Evolutionary conservation across 495 filamentous ascomycete genomes (phyloP).

Genomic region (Chlorociboria aeruginascens): DNA sequence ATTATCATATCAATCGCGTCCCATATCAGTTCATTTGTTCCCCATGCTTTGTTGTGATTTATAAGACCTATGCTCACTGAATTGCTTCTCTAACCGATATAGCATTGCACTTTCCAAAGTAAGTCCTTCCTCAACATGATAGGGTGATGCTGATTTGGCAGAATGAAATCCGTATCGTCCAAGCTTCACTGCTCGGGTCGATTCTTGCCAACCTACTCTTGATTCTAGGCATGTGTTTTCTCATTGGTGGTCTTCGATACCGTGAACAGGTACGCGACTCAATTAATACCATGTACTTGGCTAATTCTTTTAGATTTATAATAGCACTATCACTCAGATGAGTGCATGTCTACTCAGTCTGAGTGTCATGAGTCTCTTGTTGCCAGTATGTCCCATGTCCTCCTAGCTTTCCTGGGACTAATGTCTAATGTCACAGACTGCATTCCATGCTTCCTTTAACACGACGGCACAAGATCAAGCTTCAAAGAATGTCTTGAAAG

Average conservation of each 20-base stretch:
- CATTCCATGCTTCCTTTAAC: constrained; percentile 80
- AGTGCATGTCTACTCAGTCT: constrained; percentile 84
- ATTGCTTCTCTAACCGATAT: constrained; percentile 17
- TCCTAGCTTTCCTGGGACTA: not conserved
- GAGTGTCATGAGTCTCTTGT: constrained; percentile 72
- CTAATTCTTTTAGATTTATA: constrained; percentile 57
- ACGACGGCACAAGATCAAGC: constrained; percentile 39
- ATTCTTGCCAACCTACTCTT: constrained; percentile 80
- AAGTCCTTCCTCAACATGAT: constrained; percentile 13
- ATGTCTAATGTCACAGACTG: constrained; percentile 41
- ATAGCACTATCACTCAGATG: constrained; percentile 91
- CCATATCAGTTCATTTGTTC: constrained; percentile 19
- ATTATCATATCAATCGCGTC: constrained; percentile 30
- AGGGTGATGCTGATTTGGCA: constrained; percentile 29
- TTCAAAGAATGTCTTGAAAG: constrained; percentile 58
- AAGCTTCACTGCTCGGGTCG: constrained; percentile 77
- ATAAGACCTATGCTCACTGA: constrained; percentile 16
- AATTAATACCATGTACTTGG: not conserved
- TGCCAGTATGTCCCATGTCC: constrained; percentile 41
- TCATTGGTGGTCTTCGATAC: constrained; percentile 75
- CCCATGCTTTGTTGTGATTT: not conserved
- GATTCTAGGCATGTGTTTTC: constrained; percentile 83
- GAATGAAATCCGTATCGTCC: constrained; percentile 81
- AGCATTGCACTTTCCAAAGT: constrained; percentile 59
- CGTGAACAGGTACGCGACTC: constrained; percentile 56